These are phyloP conservation scores for Dimargaris xerosporica DNA, from an alignment of 192 early-diverging fungal genomes.

Conservation along the genomic window DNA sequence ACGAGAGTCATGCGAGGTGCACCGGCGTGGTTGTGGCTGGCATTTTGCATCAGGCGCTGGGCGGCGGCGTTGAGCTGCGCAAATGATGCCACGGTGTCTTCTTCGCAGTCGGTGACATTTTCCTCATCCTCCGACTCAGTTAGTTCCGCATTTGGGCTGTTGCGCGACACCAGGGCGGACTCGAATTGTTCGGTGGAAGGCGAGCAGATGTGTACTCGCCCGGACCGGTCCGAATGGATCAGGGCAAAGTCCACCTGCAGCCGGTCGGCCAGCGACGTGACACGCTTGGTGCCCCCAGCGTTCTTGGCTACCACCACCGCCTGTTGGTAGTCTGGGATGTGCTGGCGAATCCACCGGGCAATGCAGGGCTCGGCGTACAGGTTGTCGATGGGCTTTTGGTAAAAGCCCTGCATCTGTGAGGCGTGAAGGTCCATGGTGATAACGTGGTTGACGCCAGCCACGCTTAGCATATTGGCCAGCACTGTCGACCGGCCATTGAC, in stretches of 20 bases:
- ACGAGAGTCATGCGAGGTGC: conserved; percentile 67
- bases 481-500: conserved; percentile 25
- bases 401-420: conserved; percentile 92
- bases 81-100: conserved; percentile 28
- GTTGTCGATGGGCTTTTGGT: conserved; percentile 88
- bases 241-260: conserved; percentile 90
- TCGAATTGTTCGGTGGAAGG: conserved; percentile 15
- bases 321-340: conserved; percentile 39
- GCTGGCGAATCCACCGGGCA: conserved; percentile 68
- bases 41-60: conserved; percentile 16
- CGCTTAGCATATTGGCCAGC: conserved; percentile 85
- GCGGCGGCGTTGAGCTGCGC: conserved; percentile 29
- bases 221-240: conserved; percentile 76
- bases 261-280: conserved; percentile 85
- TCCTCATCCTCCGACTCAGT: conserved; percentile 26
- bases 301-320: conserved; percentile 88
- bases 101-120: conserved; percentile 26
- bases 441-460: conserved; percentile 91
- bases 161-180: conserved; percentile 20
- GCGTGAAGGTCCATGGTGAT: conserved; percentile 98
- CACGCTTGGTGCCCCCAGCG: conserved; percentile 91
- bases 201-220: conserved; percentile 27
- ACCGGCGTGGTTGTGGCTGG: conserved; percentile 17
- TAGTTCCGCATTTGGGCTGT: conserved; percentile 13
- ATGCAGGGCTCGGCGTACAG: conserved; percentile 82